A percentile compares a stretch with the other conserved stretches of the same genome.
Evolutionary conservation across 148 eudicot genomes (phyloP).

Genomic region (Polygonum aviculare): DNA sequence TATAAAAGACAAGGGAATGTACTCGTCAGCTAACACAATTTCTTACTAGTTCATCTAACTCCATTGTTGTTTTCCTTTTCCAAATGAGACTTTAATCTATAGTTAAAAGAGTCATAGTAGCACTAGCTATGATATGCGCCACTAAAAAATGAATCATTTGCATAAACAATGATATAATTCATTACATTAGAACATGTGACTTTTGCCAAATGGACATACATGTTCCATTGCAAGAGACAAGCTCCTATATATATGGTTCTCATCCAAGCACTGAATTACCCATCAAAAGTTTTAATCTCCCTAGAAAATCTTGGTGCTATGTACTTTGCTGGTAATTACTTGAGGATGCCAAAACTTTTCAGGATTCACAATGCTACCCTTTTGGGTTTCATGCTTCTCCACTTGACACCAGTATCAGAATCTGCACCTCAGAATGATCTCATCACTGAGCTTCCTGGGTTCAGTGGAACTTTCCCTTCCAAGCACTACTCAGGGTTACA

Average conservation of each 20-base stretch:
- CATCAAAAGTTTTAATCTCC: not conserved
- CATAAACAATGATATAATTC: not conserved
- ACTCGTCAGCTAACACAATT: not conserved
- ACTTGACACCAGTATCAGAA: slow-evolving; percentile 10
- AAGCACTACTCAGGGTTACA: slow-evolving; percentile 29
- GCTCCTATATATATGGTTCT: not conserved
- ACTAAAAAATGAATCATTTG: not conserved
- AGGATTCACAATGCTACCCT: not conserved
- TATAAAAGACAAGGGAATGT: not conserved
- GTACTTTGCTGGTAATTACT: not conserved
- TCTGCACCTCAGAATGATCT: slow-evolving; percentile 31
- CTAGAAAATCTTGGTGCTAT: not conserved
- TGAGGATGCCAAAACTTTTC: not conserved
- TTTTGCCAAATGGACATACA: not conserved
- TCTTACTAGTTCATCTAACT: not conserved
- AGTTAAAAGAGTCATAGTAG: not conserved
- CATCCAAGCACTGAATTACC: not conserved
- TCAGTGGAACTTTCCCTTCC: slow-evolving; percentile 20
- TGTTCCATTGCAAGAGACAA: not conserved
- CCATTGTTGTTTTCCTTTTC: not conserved
- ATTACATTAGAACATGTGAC: not conserved
- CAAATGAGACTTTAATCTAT: not conserved
- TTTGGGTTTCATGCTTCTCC: not conserved
- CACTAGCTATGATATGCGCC: not conserved
- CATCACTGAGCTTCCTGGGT: slow-evolving; percentile 25